phyloP scores from a whole-genome alignment of 208 protist genomes.

The Leishmania aethiopica region DNA sequence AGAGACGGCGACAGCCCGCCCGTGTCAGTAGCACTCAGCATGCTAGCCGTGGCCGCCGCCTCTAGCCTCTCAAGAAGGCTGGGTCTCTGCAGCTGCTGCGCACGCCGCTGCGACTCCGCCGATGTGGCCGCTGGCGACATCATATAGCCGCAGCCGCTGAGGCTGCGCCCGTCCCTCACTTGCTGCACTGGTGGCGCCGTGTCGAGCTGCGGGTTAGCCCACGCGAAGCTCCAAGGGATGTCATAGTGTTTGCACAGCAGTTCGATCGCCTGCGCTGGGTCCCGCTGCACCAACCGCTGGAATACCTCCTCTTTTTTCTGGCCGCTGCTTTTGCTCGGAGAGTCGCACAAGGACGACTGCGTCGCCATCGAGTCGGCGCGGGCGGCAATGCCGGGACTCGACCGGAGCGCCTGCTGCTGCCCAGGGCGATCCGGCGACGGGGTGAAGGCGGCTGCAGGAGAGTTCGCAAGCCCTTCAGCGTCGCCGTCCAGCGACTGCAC shows the following conservation, averaged over 20 bases:
- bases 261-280: conserved; percentile 57
- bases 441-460: background rate
- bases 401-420: conserved; percentile 1
- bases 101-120: conserved; percentile 12
- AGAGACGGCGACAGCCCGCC: background rate
- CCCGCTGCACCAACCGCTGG: conserved; percentile 41
- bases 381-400: background rate
- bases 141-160: conserved; percentile 17
- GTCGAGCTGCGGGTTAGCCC: background rate
- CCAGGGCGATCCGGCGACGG: conserved; percentile 8
- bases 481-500: conserved; percentile 14
- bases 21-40: conserved; percentile 3
- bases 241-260: conserved; percentile 50
- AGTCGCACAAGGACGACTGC: conserved; percentile 36
- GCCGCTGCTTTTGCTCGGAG: conserved; percentile 9
- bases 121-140: conserved; percentile 1
- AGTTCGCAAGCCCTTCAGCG: background rate
- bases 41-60: conserved; percentile 4
- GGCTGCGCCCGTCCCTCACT: conserved; percentile 15
- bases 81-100: conserved; percentile 7
- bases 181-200: conserved; percentile 6
- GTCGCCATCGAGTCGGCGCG: conserved; percentile 17
- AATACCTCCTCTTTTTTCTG: conserved; percentile 42
- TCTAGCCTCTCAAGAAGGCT: conserved; percentile 19
- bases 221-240: conserved; percentile 20